These are phyloP conservation scores for Ogataea parapolymorpha DNA, from an alignment of 805 yeast species.

Conservation along the genomic window DNA sequence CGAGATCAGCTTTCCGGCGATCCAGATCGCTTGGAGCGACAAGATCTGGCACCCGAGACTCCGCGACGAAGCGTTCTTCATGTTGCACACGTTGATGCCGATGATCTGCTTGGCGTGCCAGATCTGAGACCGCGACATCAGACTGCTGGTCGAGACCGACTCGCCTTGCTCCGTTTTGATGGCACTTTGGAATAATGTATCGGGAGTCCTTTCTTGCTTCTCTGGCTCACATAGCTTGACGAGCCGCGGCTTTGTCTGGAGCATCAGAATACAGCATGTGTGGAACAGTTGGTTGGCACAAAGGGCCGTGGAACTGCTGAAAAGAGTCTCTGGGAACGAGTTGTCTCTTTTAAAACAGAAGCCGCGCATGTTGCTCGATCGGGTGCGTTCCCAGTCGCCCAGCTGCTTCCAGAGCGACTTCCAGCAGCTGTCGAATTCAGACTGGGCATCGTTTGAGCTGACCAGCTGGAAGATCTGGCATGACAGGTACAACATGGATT, in stretches of 20 bases:
- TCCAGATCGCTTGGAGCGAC: conserved; percentile 25
- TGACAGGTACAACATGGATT: conserved; percentile 20
- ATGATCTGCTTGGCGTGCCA: conserved; percentile 41
- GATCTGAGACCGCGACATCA: conserved; percentile 28
- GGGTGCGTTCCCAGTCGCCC: conserved; percentile 35
- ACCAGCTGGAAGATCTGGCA: conserved; percentile 37
- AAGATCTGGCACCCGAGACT: conserved; percentile 19
- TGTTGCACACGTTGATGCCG: conserved; percentile 28
- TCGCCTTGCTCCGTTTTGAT: conserved; percentile 9
- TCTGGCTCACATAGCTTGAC: conserved; percentile 19
- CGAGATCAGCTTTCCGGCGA: conserved; percentile 27
- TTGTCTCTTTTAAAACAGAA: conserved; percentile 23
- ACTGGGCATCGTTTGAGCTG: conserved; percentile 21
- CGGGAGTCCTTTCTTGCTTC: conserved; percentile 2
- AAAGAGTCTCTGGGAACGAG: conserved; percentile 40
- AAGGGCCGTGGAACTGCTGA: conserved; percentile 38
- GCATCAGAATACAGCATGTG: conserved; percentile 39
- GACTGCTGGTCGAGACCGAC: conserved; percentile 7
- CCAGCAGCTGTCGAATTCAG: conserved; percentile 38
- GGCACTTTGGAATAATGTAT: conserved; percentile 19
- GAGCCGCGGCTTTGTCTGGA: conserved; percentile 39
- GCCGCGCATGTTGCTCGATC: conserved; percentile 36
- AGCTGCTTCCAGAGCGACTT: conserved; percentile 38
- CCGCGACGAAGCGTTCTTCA: conserved; percentile 14
- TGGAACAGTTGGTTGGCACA: conserved; percentile 41